Percentiles rank a stretch among this genome's conserved stretches.
These are phyloP conservation scores for Leccinum uliginosum DNA, from an alignment of 768 basidiomycete species.

Conservation along the genomic window DNA sequence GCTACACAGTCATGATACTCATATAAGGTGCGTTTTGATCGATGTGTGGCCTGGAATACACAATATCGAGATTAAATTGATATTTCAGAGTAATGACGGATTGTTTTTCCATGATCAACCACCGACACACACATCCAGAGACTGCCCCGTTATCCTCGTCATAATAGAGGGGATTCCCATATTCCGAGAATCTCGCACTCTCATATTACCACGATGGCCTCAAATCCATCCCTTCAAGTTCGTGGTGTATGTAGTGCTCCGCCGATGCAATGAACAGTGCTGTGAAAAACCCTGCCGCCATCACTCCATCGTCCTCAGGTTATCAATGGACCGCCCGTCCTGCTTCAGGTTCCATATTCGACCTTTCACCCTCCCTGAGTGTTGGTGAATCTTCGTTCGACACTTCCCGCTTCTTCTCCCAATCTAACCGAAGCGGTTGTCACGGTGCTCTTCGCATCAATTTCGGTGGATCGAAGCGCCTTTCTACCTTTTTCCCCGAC, in stretches of 20 bases:
- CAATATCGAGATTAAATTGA: too few relatives aligned
- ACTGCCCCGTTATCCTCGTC: too few relatives aligned
- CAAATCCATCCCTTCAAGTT: constrained; percentile 59
- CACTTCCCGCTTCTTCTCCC: constrained; percentile 43
- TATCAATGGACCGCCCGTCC: constrained; percentile 62
- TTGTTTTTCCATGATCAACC: too few relatives aligned
- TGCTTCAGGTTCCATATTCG: constrained; percentile 62
- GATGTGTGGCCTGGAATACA: too few relatives aligned
- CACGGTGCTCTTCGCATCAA: too few relatives aligned
- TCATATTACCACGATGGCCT: constrained; percentile 35
- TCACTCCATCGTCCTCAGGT: constrained; percentile 34
- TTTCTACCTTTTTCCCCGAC: too few relatives aligned
- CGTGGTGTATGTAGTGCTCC: constrained; percentile 65
- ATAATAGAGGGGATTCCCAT: not conserved
- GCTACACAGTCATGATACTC: too few relatives aligned
- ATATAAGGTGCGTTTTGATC: too few relatives aligned
- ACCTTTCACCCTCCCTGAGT: constrained; percentile 54
- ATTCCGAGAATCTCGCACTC: not conserved
- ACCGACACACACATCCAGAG: too few relatives aligned
- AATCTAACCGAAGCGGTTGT: too few relatives aligned
- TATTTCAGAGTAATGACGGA: too few relatives aligned
- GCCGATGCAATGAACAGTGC: constrained; percentile 55
- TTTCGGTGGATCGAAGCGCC: too few relatives aligned
- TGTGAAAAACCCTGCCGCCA: constrained; percentile 26
- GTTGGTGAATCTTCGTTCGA: constrained; percentile 52